Base-by-base conservation (phyloP, 2,329 filamentous ascomycete species). In the Fusarium papillatum region DNA sequence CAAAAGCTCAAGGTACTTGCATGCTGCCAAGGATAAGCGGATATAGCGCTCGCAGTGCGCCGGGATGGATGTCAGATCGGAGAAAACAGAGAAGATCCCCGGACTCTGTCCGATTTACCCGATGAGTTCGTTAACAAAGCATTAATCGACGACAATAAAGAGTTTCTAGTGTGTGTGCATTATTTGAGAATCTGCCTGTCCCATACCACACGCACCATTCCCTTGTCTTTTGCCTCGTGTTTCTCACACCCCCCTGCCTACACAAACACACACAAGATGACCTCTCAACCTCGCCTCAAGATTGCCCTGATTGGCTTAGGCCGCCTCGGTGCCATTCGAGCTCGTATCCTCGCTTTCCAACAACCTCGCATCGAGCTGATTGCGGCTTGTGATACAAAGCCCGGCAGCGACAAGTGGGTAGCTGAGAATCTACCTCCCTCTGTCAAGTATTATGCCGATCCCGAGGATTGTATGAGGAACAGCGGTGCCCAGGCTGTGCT, bases 301-400 rank as follows among this genome's bases (percentile, higher is more conserved):
- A 64, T 79, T 31, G 74, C 74, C 64, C 62, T 81, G 38, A 78
- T 82, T 65, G 80, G 80, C 63, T 76, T 82, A 46, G 80, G 80
- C 66, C 80, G 79, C 31, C 74, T 82, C 7, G 80, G 80, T 26
- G 72, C 69, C 60, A 76, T 84, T 53, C 82, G 81, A 26, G 82
- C 82, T 16, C 76, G 76, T 50, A 83, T 83, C 64, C 78, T 84
- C 48, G 79, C 80, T 41, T 82, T 81, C 63, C 78, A 82, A 48
- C 82, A 83, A 72, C 82, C 82, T 64, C 81, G 82, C 19, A 81
- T 83, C 64, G 80, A 84, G 69, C 76, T 83, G 14, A 80, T 83
- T 38, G 81, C 81, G 17, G 81, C 77, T 29, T 83, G 81, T 68
- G 81, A 83, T 66, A 82, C 80, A 24, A 83, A 83, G 62, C 78